Base-by-base conservation (phyloP, 2,329 filamentous ascomycete species). In the Venturia carpophila region DNA sequence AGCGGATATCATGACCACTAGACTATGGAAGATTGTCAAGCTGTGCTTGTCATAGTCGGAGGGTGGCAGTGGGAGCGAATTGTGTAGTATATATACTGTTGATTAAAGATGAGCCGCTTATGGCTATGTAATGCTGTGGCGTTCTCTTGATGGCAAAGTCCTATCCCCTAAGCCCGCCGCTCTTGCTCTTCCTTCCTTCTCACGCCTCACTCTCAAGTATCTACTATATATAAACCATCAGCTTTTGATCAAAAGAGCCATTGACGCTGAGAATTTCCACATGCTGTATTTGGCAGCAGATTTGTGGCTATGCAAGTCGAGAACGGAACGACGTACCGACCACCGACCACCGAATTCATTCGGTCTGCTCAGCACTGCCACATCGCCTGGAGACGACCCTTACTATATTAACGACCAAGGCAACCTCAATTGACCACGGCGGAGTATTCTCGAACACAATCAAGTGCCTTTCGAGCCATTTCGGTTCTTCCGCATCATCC, bases 1-100 rank as follows among this genome's bases (percentile, higher is more conserved):
- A 62, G 60, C 60, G 42, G 39, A 62, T n/a, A 62, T 62, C 60
- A 62, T 62, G n/a, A 62, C 60, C 60, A 62, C 60, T 62, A 62
- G 60, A 62, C 72, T 10, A 63, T 66, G 55, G 55, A 58, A 58
- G 55, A 58, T 58, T n/a, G 55, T 4, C 55, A 58, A 58, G 55
- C 55, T 58, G 55, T 11, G 55, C 55, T 58, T 58, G 55, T 34
- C 55, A 27, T 58, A 58, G 55, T 58, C 45, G 17, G 2, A 2
- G 2, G 7, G 5, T 47, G 17, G 45, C 10, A 47, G 10, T 15
- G 6, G 15, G 4, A 15, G 17, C 45, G 17, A 19, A 47, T 47
- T 47, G 45, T 47, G 4, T 15, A 41, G 30, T 15, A 41, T 41
- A 41, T 41, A 41, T 41, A 41, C 37, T n/a, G n/a, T n/a, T 11